phyloP scores from a whole-genome alignment of 768 basidiomycete genomes.

The Tricholoma terreum region DNA sequence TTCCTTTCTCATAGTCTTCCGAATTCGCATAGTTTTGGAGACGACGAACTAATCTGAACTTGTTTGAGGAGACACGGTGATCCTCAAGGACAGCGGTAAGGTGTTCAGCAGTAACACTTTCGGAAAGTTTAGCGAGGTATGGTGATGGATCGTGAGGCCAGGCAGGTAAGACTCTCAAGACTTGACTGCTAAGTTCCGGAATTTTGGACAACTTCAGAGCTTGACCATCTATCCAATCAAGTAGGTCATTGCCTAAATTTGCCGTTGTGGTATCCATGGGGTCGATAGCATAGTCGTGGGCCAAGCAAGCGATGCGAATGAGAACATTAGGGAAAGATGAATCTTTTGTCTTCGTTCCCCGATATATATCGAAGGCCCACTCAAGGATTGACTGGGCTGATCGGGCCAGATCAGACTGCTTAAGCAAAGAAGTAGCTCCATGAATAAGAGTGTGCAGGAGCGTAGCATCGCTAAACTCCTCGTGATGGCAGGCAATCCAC shows the following conservation, averaged over 20 bases:
- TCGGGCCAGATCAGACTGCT: conserved; percentile 63
- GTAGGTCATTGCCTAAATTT: conserved; percentile 44
- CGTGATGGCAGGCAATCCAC: conserved; percentile 61
- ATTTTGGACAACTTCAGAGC: conserved; percentile 39
- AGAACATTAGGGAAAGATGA: conserved; percentile 61
- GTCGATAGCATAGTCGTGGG: conserved; percentile 49
- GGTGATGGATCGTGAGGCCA: conserved; percentile 69
- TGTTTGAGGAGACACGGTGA: conserved; percentile 61
- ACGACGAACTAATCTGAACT: conserved; percentile 71
- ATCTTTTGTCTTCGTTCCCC: conserved; percentile 38
- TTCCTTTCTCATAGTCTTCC: conserved; percentile 35
- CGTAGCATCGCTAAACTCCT: conserved; percentile 52
- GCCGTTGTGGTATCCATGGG: conserved; percentile 25
- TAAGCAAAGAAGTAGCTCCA: conserved; percentile 61
- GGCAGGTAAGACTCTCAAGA: conserved; percentile 59
- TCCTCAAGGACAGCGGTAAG: conserved; percentile 58
- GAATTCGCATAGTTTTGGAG: conserved; percentile 48
- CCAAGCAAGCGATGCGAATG: conserved; percentile 61
- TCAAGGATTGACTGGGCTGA: conserved; percentile 74
- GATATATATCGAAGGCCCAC: conserved; percentile 66
- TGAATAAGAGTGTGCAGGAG: conserved; percentile 69
- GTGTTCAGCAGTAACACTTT: conserved; percentile 43
- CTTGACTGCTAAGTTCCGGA: conserved; percentile 36
- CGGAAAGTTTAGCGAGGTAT: conserved; percentile 41
- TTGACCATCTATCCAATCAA: conserved; percentile 63